Percentiles rank a stretch among this genome's conserved stretches.
phyloP scores from a whole-genome alignment of 2,329 filamentous ascomycete genomes.

The Monosporascus sp. region DNA sequence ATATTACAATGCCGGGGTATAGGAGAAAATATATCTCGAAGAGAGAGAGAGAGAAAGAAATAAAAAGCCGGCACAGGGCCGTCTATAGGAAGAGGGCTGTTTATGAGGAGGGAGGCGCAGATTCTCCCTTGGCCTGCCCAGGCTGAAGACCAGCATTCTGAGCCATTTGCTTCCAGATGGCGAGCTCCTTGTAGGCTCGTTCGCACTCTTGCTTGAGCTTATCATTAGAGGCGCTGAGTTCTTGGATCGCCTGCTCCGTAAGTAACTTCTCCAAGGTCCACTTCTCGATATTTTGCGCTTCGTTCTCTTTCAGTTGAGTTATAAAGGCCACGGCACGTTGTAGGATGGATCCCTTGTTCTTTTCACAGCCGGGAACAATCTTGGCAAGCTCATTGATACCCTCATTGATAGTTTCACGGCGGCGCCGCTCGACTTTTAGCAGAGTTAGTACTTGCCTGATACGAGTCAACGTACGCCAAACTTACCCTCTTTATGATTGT shows the following conservation, averaged over 20 bases:
- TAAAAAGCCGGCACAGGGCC: background rate
- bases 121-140: conserved; percentile 36
- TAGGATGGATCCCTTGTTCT: conserved; percentile 97
- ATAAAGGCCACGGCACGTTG: conserved; percentile 94
- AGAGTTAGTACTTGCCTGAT: conserved; percentile 12
- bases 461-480: conserved; percentile 4
- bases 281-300: conserved; percentile 89
- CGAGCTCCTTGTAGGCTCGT: conserved; percentile 69
- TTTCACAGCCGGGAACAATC: conserved; percentile 95
- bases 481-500: conserved; percentile 97
- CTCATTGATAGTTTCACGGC: conserved; percentile 97
- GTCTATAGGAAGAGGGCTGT: background rate
- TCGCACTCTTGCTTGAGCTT: conserved; percentile 79
- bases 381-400: conserved; percentile 97
- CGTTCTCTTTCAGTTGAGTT: conserved; percentile 88
- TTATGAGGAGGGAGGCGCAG: conserved; percentile 12
- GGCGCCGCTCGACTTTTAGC: conserved; percentile 78
- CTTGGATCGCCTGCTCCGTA: conserved; percentile 82
- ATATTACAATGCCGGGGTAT: background rate
- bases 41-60: background rate
- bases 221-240: conserved; percentile 81
- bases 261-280: conserved; percentile 88
- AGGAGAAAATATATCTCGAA: background rate
- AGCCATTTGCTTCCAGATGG: conserved; percentile 70
- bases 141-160: conserved; percentile 53